Conservation (phyloP, 345 rosid species). For the Ricinus communis region DNA sequence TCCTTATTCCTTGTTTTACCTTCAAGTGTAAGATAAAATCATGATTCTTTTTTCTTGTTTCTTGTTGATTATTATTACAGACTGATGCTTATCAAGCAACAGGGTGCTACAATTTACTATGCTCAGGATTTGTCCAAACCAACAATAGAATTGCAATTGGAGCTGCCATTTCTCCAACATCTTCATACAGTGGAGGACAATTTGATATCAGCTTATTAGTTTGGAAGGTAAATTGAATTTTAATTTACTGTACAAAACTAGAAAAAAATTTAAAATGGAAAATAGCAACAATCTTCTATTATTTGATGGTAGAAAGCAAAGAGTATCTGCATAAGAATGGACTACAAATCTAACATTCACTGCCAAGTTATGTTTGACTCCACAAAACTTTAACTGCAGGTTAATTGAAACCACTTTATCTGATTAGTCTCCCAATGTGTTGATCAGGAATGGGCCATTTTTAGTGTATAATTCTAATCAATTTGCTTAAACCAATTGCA, state of each 20-base stretch:
- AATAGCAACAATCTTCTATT: too few species aligned
- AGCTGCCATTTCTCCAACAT: constrained; percentile 93
- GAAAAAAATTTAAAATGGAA: too few species aligned
- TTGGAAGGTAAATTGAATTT: constrained; percentile 81
- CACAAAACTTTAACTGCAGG: neutral
- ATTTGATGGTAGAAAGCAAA: too few species aligned
- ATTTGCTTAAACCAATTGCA: neutral
- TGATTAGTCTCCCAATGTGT: neutral
- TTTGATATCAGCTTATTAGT: constrained; percentile 87
- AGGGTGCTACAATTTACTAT: constrained; percentile 92
- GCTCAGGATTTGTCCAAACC: constrained; percentile 96
- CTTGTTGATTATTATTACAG: constrained; percentile 38
- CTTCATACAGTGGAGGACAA: constrained; percentile 82
- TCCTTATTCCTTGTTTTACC: neutral
- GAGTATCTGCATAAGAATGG: too few species aligned
- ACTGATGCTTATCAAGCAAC: constrained; percentile 91
- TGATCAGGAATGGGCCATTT: too few species aligned
- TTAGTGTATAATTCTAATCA: neutral
- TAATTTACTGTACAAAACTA: too few species aligned
- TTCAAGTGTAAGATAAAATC: constrained; percentile 20
- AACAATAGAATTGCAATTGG: constrained; percentile 81
- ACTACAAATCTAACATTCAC: too few species aligned
- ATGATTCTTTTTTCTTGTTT: neutral
- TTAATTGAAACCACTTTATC: constrained; percentile 7
- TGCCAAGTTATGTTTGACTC: too few species aligned